phyloP scores from a whole-genome alignment of 163 green algal genomes.

The Scenedesmus sp. region DNA sequence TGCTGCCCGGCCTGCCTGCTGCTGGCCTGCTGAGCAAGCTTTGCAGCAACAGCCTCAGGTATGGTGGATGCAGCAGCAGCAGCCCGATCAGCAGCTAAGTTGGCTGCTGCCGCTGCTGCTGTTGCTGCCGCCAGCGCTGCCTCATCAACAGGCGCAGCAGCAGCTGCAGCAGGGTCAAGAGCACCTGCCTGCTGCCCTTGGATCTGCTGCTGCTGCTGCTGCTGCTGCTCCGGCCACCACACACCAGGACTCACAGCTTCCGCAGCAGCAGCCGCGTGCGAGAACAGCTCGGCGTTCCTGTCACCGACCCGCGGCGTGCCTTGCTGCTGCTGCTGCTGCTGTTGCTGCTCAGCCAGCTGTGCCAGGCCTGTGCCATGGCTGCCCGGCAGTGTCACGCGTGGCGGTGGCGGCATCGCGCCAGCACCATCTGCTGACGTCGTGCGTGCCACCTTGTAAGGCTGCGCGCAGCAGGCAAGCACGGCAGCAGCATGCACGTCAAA shows the following conservation, averaged over 20 bases:
- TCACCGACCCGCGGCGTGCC: background rate
- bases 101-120: background rate
- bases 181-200: background rate
- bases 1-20: background rate
- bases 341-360: conserved; percentile 26
- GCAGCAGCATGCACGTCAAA: background rate
- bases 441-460: conserved; percentile 30
- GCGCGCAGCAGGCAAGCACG: background rate
- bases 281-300: background rate
- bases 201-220: conserved; percentile 16
- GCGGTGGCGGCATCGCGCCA: conserved; percentile 24
- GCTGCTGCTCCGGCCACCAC: conserved; percentile 9
- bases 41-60: background rate
- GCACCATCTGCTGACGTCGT: conserved; percentile 9
- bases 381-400: background rate
- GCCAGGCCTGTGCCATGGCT: background rate
- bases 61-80: background rate
- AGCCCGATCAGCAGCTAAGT: background rate
- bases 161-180: conserved; percentile 12
- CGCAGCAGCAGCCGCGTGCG: background rate
- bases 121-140: background rate
- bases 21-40: background rate
- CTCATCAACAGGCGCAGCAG: conserved; percentile 3
- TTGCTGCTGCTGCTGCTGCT: conserved; percentile 45
- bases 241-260: background rate